A percentile compares a stretch with the other conserved stretches of the same genome.
These are phyloP conservation scores for Fusarium scirpi DNA, from an alignment of 2,329 filamentous ascomycete species.

Conservation along the genomic window DNA sequence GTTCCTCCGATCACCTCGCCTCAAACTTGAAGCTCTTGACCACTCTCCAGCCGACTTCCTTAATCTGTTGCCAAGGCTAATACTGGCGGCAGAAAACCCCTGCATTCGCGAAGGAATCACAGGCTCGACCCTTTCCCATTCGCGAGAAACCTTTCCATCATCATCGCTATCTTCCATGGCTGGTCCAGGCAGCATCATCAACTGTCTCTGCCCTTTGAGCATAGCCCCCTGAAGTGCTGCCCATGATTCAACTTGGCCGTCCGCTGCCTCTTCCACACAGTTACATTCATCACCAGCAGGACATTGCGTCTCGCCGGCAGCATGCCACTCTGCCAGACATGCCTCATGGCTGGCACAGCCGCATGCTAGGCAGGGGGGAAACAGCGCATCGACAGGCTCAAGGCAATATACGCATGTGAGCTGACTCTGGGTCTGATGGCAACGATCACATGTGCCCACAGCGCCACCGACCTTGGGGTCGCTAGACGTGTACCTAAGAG, in stretches of 20 bases:
- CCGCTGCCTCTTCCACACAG: constrained; percentile 68
- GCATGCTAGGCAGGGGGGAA: constrained; percentile 71
- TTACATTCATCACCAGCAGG: constrained; percentile 74
- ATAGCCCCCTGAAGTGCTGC: constrained; percentile 59
- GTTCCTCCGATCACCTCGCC: constrained; percentile 48
- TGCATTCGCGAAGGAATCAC: constrained; percentile 42
- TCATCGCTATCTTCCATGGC: constrained; percentile 48
- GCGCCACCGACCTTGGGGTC: constrained; percentile 59
- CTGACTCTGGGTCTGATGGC: constrained; percentile 67
- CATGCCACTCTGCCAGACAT: constrained; percentile 71
- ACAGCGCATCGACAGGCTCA: constrained; percentile 70
- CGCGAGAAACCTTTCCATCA: constrained; percentile 42
- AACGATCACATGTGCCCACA: constrained; percentile 63
- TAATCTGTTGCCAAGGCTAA: constrained; percentile 63
- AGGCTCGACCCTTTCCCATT: constrained; percentile 48
- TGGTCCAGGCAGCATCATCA: constrained; percentile 47
- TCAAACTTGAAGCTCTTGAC: constrained; percentile 59
- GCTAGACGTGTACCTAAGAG: constrained; percentile 61
- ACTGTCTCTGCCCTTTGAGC: constrained; percentile 49
- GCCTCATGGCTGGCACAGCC: constrained; percentile 71
- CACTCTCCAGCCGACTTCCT: constrained; percentile 62
- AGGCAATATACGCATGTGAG: constrained; percentile 72
- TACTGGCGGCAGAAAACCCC: constrained; percentile 53
- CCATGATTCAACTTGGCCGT: constrained; percentile 71
- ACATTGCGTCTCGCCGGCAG: constrained; percentile 66